Base-by-base conservation (phyloP, 2,329 filamentous ascomycete genomes). In the Thielaviopsis populi region DNA sequence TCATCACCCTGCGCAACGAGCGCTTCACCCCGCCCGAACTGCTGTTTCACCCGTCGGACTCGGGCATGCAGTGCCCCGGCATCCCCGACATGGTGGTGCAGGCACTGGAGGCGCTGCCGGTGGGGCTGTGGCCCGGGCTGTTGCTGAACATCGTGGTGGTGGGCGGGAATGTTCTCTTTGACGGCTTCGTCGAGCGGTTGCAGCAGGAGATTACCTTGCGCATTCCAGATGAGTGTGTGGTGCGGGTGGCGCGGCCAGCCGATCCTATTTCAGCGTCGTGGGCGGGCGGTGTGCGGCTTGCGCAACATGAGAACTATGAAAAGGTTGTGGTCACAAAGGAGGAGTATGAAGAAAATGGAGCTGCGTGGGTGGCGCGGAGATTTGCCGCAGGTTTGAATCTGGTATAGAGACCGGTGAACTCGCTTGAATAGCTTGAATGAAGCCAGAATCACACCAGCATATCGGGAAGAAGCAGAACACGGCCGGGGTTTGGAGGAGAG, bases 1-100 rank as follows among this genome's bases (percentile, higher is more conserved):
- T 91, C 15, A 75, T 99, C 67, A 89, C 91, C 0, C 78, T 99
- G 10, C 86, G 89, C 3, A 97, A 96, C 73, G 94, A 99, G 75
- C 83, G 92, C 56, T 99, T 99, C 71, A 79, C 84, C 1, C 87
- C 96, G 0, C 92, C 94, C 0, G 94, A 99, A 72, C 79, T 97
- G 5, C 76, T 99, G 2, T 97, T 99, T 75, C 87, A 82, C 63
- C 94, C 94, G 0, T 80, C 81, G 2, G 92, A 97, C 74, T 85
- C 95, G 53, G 91, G 91, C 0, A 83, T 96, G 73, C 83, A 84
- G 58, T 89, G 95, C 70, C 84, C 87, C 0, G 94, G 94, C 0
- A 78, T 99, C 22, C 83, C 89, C 0, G 88, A 91, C 59, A 80
- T 90, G n/a, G 81, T 96, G 11, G 79, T 94, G 74, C 85, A 96